Percentiles rank a stretch among this genome's conserved stretches.
phyloP scores from a whole-genome alignment of 352 stramenopile species.

The Pythium oligandrum region DNA sequence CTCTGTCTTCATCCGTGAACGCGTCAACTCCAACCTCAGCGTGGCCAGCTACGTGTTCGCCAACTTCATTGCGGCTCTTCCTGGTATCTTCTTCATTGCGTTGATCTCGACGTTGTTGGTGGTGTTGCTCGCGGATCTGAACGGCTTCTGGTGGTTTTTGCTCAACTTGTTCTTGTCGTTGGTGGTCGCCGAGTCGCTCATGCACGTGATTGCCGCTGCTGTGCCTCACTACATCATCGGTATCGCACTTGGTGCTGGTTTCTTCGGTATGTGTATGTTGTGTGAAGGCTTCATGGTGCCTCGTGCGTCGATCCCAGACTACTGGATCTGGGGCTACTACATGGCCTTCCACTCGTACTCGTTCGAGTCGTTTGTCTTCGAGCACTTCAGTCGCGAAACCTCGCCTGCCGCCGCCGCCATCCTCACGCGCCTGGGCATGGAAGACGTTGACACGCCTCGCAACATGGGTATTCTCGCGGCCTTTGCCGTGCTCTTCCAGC shows the following conservation, averaged over 20 bases:
- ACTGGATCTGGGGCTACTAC: slow-evolving; percentile 54
- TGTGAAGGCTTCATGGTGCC: slow-evolving; percentile 47
- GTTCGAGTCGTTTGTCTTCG: slow-evolving; percentile 48
- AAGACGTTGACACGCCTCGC: slow-evolving; percentile 19
- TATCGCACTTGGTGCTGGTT: slow-evolving; percentile 40
- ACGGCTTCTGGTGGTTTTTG: slow-evolving; percentile 29
- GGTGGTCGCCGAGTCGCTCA: slow-evolving; percentile 40
- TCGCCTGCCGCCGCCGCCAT: slow-evolving; percentile 11
- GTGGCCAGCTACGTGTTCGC: slow-evolving; percentile 51
- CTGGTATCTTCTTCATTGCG: slow-evolving; percentile 39
- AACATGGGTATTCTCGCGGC: slow-evolving; percentile 28
- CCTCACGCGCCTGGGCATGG: slow-evolving; percentile 18
- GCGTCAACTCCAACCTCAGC: slow-evolving; percentile 54
- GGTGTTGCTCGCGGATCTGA: slow-evolving; percentile 24
- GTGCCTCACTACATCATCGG: slow-evolving; percentile 58
- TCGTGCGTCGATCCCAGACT: slow-evolving; percentile 28
- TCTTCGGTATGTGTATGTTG: slow-evolving; percentile 54
- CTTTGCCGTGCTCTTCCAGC: slow-evolving; percentile 24
- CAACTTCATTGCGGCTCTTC: slow-evolving; percentile 42
- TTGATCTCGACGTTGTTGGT: slow-evolving; percentile 29
- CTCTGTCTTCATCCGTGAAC: slow-evolving; percentile 62
- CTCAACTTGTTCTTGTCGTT: slow-evolving; percentile 50
- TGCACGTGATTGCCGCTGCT: slow-evolving; percentile 37
- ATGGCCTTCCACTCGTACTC: slow-evolving; percentile 55
- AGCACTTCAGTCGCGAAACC: slow-evolving; percentile 27